These are phyloP conservation scores for Ophiostoma ulmi DNA, from an alignment of 2,329 filamentous ascomycete genomes.

Conservation along the genomic window DNA sequence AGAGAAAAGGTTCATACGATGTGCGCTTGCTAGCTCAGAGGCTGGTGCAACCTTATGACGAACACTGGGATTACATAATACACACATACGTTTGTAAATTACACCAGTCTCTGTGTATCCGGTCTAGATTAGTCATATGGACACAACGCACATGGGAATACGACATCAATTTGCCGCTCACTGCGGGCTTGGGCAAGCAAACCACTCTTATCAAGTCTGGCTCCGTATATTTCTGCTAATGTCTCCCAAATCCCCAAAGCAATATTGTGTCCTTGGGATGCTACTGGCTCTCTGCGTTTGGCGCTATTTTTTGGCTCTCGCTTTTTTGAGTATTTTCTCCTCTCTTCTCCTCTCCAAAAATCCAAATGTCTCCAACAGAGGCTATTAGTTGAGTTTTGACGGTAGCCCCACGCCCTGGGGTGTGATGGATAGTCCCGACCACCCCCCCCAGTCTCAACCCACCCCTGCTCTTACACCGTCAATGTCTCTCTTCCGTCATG, in stretches of 20 bases:
- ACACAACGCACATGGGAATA: neutral
- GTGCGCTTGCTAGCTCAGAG: neutral
- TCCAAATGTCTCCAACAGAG: constrained; percentile 5
- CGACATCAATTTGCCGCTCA: neutral
- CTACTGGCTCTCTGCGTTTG: constrained; percentile 1
- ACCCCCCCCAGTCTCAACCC: constrained; percentile 6
- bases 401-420: constrained; percentile 15
- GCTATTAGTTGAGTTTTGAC: neutral
- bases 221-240: neutral
- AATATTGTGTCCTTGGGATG: neutral
- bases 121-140: neutral
- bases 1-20: neutral
- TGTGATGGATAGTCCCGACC: constrained; percentile 5
- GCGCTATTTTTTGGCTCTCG: neutral
- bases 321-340: neutral
- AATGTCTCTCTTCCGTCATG: neutral
- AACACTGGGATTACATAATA: neutral
- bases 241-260: neutral
- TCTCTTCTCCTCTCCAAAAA: neutral
- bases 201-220: too few species aligned
- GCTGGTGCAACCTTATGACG: neutral
- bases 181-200: too few species aligned
- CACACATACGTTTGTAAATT: neutral
- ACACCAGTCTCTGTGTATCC: neutral
- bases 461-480: constrained; percentile 4